These are phyloP conservation scores for Tephrocybe rancida DNA, from an alignment of 768 basidiomycete genomes.

Conservation along the genomic window DNA sequence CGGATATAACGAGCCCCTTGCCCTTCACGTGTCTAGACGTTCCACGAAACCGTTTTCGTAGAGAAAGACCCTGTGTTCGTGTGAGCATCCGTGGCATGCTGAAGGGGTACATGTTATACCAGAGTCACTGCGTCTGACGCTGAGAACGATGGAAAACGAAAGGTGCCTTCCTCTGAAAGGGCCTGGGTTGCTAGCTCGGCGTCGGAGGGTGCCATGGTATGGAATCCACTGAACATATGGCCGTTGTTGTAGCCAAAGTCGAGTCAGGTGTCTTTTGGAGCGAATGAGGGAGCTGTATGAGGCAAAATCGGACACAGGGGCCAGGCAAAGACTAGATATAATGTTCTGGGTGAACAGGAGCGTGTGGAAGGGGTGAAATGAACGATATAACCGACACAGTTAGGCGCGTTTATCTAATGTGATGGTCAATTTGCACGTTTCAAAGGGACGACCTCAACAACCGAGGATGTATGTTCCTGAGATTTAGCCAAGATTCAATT, in stretches of 20 bases:
- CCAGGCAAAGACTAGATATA: slow-evolving; percentile 5
- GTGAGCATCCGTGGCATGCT: slow-evolving; percentile 3
- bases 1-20: slow-evolving; percentile 79
- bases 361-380: slow-evolving; percentile 13
- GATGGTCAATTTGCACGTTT: slow-evolving; percentile 16
- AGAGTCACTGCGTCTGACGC: slow-evolving; percentile 82
- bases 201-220: slow-evolving; percentile 65
- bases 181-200: slow-evolving; percentile 74
- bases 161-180: slow-evolving; percentile 67
- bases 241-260: slow-evolving; percentile 2
- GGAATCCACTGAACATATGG: slow-evolving; percentile 66
- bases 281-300: neutral
- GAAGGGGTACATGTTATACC: slow-evolving; percentile 27
- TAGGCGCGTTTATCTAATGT: slow-evolving; percentile 27
- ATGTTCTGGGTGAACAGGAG: slow-evolving; percentile 12
- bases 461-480: slow-evolving; percentile 9
- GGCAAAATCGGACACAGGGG: neutral
- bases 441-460: slow-evolving; percentile 14
- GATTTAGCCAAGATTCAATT: slow-evolving; percentile 1
- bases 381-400: slow-evolving; percentile 14
- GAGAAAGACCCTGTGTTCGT: slow-evolving; percentile 55
- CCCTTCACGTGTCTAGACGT: slow-evolving; percentile 73
- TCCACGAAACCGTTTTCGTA: slow-evolving; percentile 82
- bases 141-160: slow-evolving; percentile 74
- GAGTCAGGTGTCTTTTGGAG: neutral